Evolutionary conservation across 331 rosid species (phyloP), one percentile per base, ranked within the genome.

Genomic region (Rhamnella rubrinervis): DNA sequence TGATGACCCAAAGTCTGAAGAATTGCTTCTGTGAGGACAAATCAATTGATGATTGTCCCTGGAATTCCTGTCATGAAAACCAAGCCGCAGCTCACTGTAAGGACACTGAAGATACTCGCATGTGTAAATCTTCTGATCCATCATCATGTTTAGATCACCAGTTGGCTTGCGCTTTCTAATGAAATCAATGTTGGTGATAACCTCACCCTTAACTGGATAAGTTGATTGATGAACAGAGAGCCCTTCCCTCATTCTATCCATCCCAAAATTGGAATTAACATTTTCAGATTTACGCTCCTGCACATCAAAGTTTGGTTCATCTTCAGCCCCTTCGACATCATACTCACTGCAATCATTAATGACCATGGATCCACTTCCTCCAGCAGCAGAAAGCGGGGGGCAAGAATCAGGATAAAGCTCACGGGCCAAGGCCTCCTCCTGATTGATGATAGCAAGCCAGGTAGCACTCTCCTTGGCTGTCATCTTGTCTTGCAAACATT

Each of bases 401-500:
- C 93, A 86, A 16, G 76, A 78, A 37, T 83, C 88, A 11, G 98
- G 98, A 72, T 78, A 88, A 14, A 90, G 80, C 82, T 81, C 88
- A 4, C 91, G 85, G 21, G 98, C 97, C 73, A 92, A 58, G 64
- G 84, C 60, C 69, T 92, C 98, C 81, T 92, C 98, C 67, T 90
- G 97, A 72, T 88, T 86, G 75, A 92, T 85, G 69, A 92, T 86
- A 68, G 97, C 96, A 21, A 92, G 93, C 98, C 98, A 92, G 5
- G 97, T 92, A 5, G 96, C 90, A 63, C 97, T 92, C 79, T 92
- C 98, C 88, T 90, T 92, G 2, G 98, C 98, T 0, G 98, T 90
- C 98, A 92, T 92, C 71, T 90, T 92, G 76, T 92, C 98, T 72
- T 92, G 98, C 77, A 92, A 81, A 75, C 97, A 90, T 65, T 88